Conservation (phyloP, 176 grass and related monocot genomes). For the Ensete glaucum region DNA sequence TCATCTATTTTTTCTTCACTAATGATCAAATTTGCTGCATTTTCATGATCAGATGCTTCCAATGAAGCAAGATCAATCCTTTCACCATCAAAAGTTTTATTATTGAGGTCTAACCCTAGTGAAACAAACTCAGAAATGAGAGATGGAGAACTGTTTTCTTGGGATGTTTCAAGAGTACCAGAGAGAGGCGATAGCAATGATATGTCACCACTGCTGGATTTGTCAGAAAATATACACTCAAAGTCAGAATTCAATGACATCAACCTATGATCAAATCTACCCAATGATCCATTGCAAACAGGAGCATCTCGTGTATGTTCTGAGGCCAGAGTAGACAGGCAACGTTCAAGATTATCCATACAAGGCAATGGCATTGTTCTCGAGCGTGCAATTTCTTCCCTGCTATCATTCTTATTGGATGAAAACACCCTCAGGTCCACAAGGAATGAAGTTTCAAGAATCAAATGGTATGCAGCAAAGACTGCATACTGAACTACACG, state of each 20-base stretch:
- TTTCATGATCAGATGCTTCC: background rate
- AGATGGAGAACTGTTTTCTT: background rate
- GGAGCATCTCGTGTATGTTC: background rate
- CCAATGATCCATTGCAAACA: conserved; percentile 2
- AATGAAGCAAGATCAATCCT: background rate
- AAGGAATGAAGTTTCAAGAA: conserved; percentile 84
- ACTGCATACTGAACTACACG: conserved; percentile 67
- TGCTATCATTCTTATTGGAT: conserved; percentile 28
- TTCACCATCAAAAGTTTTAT: background rate
- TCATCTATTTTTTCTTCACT: conserved; percentile 12
- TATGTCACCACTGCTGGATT: background rate
- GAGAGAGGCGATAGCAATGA: background rate
- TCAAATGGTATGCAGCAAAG: conserved; percentile 81
- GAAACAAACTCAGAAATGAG: background rate
- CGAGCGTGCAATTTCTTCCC: conserved; percentile 17
- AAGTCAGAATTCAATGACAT: background rate
- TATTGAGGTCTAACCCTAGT: background rate
- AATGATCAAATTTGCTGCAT: background rate
- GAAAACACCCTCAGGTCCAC: conserved; percentile 67
- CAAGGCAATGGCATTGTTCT: background rate
- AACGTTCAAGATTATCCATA: background rate
- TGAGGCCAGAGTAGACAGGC: background rate
- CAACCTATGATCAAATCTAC: background rate
- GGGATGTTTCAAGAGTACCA: background rate
- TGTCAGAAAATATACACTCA: background rate